Base-by-base conservation (phyloP, 495 filamentous ascomycete genomes). In the Aspergillus mulundensis region DNA sequence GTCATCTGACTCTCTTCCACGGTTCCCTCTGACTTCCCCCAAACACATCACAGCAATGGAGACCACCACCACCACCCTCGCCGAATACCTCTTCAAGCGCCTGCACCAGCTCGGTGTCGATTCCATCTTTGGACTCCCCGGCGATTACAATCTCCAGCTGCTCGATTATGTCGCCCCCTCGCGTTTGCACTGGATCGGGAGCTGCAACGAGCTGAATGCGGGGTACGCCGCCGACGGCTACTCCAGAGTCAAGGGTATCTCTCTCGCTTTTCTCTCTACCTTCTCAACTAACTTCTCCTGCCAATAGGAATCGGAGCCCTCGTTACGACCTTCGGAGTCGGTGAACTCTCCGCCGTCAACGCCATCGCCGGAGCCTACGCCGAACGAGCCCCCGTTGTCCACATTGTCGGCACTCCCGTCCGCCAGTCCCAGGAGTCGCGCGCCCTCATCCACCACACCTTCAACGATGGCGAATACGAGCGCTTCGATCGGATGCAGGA, bases 211-310 rank as follows among this genome's bases (percentile, higher is more conserved):
- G 64, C 77, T 92, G 34, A 91, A 92, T 66, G 87, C 87, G 23
- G 87, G 83, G 21, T 93, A 91, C 63, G 87, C 89, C 15, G 84
- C 88, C 19, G 89, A 93, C 70, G 89, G 87, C 8, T 91, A 91
- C 65, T 87, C 89, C 24, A 76, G 88, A 23, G 73, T 88, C 51
- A 86, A 85, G 54, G 87, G 87, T 30, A 81, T 89, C 24, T 73
- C 73, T 43, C 44, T 48, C 0, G 7, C 21, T n/a, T 15, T 41
- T 16, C 2, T 5, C 19, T 18, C 3, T 1, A 11, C 36, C 14
- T 5, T 39, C 30, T 19, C 16, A 4, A 7, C 32, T 50, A 25
- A 39, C 38, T 18, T 39, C 18, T 51, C n/a, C 7, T 6, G 14
- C 8, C n/a, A n/a, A n/a, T 36, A 56, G 53, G 53, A 0, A 56